Evolutionary conservation across 371 early-diverging fungal species (phyloP).

Genomic region (Thermomucor indicae-seudaticae): DNA sequence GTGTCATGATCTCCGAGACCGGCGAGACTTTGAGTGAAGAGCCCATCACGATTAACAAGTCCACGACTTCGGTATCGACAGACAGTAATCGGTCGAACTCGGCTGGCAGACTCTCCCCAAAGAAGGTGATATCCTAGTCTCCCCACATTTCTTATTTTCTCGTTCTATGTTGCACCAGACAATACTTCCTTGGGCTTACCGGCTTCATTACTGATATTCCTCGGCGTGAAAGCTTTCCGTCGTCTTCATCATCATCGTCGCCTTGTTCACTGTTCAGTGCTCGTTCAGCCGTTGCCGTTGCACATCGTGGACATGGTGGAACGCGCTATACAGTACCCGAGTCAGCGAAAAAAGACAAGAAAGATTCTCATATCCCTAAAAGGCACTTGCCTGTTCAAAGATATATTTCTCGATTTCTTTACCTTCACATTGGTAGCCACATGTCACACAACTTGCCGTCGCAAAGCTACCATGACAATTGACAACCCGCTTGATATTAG

Average conservation of each 20-base stretch:
- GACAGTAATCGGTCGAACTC: slow-evolving; percentile 71
- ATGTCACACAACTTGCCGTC: slow-evolving; percentile 86
- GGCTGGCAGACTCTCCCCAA: slow-evolving; percentile 86
- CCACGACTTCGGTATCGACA: slow-evolving; percentile 69
- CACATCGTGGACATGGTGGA: slow-evolving; percentile 46
- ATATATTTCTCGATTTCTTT: slow-evolving; percentile 76
- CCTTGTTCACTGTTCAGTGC: not conserved
- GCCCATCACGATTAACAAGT: slow-evolving; percentile 92
- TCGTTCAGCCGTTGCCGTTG: not conserved
- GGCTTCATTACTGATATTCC: slow-evolving; percentile 47
- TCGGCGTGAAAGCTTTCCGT: slow-evolving; percentile 7
- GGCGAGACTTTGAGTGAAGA: slow-evolving; percentile 95
- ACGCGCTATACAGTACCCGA: slow-evolving; percentile 15
- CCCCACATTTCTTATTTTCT: not conserved
- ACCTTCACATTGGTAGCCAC: slow-evolving; percentile 74
- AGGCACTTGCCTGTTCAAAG: slow-evolving; percentile 55
- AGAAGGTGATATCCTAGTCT: slow-evolving; percentile 85
- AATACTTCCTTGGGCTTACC: slow-evolving; percentile 22
- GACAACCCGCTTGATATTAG: slow-evolving; percentile 81
- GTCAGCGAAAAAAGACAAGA: not conserved
- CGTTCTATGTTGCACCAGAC: not conserved
- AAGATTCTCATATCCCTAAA: not conserved
- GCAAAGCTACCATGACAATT: slow-evolving; percentile 95
- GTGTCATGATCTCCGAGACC: slow-evolving; percentile 85
- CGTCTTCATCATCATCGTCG: slow-evolving; percentile 24